phyloP scores from a whole-genome alignment of 108 stramenopile genomes.

The Cyclotella kingstonii region DNA sequence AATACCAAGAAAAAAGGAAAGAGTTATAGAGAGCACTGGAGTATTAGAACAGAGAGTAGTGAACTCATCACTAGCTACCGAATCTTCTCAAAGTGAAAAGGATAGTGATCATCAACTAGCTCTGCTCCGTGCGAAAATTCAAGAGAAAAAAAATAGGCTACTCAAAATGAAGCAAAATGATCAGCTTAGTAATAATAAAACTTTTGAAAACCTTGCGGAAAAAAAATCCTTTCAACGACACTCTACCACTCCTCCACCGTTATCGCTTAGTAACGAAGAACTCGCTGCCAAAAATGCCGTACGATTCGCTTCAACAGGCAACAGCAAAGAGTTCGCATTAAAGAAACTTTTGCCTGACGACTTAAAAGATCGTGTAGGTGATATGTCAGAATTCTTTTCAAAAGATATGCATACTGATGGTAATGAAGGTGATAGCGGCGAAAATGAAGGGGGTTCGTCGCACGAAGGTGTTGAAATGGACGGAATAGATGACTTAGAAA shows the following conservation, averaged over 20 bases:
- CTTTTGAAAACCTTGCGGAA: background rate
- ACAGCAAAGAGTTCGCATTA: conserved; percentile 3
- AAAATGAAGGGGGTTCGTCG: background rate
- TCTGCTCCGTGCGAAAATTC: conserved; percentile 31
- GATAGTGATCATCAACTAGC: conserved; percentile 36
- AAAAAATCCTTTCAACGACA: background rate
- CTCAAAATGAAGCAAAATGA: conserved; percentile 17
- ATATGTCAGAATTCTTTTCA: background rate
- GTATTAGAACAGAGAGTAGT: background rate
- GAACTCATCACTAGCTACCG: conserved; percentile 1
- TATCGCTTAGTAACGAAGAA: conserved; percentile 14
- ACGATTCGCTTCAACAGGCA: conserved; percentile 29
- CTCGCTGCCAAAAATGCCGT: conserved; percentile 48
- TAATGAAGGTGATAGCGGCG: conserved; percentile 7
- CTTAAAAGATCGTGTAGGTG: conserved; percentile 19
- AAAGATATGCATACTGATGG: background rate
- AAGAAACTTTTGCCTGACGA: conserved; percentile 38
- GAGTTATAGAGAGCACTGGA: background rate
- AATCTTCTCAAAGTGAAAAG: conserved; percentile 4
- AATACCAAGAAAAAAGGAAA: conserved; percentile 34
- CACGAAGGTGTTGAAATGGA: conserved; percentile 1
- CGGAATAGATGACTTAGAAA: conserved; percentile 25
- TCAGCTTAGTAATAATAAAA: conserved; percentile 2
- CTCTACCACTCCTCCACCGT: background rate
- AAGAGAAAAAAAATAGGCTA: conserved; percentile 40